Evolutionary conservation across 208 protist genomes (phyloP).

Genomic region (Leptomonas seymouri): DNA sequence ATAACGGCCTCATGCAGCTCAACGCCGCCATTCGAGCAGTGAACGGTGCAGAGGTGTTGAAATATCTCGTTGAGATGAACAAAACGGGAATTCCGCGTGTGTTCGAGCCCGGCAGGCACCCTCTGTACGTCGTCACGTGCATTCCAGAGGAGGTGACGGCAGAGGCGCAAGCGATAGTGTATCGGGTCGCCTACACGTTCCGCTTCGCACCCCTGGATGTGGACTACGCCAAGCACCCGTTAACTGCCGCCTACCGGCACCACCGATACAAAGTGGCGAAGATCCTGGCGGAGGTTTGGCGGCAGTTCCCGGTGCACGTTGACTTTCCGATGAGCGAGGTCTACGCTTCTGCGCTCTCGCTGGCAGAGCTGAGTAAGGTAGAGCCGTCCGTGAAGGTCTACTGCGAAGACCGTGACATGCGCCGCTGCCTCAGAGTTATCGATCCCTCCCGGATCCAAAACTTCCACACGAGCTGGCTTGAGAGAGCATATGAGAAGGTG

Average conservation of each 20-base stretch:
- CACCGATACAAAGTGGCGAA: slow-evolving; percentile 32
- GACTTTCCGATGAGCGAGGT: slow-evolving; percentile 50
- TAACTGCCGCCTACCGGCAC: slow-evolving; percentile 63
- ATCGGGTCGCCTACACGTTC: slow-evolving; percentile 20
- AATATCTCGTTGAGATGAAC: slow-evolving; percentile 12
- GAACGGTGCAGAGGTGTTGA: slow-evolving; percentile 1
- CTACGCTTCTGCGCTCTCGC: slow-evolving; percentile 40
- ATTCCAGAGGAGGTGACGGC: slow-evolving; percentile 28
- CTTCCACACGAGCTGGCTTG: slow-evolving; percentile 34
- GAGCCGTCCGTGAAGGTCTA: slow-evolving; percentile 44
- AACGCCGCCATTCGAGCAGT: slow-evolving; percentile 31
- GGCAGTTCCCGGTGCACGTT: not conserved
- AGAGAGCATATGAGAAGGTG: slow-evolving; percentile 21
- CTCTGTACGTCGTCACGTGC: slow-evolving; percentile 28
- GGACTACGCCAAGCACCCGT: slow-evolving; percentile 50
- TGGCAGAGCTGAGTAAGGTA: slow-evolving; percentile 37
- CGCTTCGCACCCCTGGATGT: slow-evolving; percentile 31
- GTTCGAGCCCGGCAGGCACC: slow-evolving; percentile 12
- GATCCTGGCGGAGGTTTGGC: slow-evolving; percentile 32
- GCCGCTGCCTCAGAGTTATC: slow-evolving; percentile 32
- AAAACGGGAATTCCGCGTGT: not conserved
- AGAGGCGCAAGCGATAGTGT: slow-evolving; percentile 30
- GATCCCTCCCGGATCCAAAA: slow-evolving; percentile 28
- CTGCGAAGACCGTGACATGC: slow-evolving; percentile 31
- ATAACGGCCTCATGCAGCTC: slow-evolving; percentile 12